Percentiles rank a stretch among this genome's conserved stretches.
phyloP scores from a whole-genome alignment of 805 yeast species.

The Yarrowia osloensis region DNA sequence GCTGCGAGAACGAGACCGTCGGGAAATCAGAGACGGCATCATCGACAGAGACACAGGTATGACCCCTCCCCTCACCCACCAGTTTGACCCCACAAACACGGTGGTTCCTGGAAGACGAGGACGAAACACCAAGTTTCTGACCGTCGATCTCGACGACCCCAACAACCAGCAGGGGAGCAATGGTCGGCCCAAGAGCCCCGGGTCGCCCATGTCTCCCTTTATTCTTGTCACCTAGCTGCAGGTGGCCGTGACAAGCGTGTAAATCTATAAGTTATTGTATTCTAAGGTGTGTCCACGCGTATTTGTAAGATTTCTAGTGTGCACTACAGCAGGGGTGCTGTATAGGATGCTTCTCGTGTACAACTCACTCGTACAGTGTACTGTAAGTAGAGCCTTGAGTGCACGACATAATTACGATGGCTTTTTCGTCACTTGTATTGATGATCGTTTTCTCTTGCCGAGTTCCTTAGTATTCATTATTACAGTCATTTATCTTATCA shows the following conservation, averaged over 20 bases:
- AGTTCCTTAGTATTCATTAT: too few relatives aligned
- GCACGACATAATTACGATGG: too few relatives aligned
- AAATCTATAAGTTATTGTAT: conserved; percentile 9
- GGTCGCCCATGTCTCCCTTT: conserved; percentile 11
- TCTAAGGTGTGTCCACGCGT: not conserved
- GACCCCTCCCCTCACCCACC: not conserved
- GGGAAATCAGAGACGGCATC: conserved; percentile 10
- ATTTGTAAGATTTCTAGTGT: too few relatives aligned
- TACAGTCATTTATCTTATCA: too few relatives aligned
- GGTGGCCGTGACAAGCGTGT: not conserved
- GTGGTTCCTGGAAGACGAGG: not conserved
- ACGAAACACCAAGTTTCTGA: conserved; percentile 7
- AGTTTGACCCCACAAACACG: conserved; percentile 1
- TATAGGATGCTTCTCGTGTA: too few relatives aligned
- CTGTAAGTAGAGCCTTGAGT: too few relatives aligned
- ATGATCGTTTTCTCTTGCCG: too few relatives aligned
- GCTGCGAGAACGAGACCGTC: conserved; percentile 8
- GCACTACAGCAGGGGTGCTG: too few relatives aligned
- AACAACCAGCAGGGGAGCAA: not conserved
- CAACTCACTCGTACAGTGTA: too few relatives aligned
- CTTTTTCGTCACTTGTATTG: too few relatives aligned
- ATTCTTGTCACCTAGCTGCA: conserved; percentile 16
- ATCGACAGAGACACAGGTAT: not conserved
- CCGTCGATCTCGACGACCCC: not conserved
- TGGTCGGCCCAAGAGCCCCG: conserved; percentile 16